Conservation (phyloP, 352 stramenopile species). For the Phytophthora litchii region DNA sequence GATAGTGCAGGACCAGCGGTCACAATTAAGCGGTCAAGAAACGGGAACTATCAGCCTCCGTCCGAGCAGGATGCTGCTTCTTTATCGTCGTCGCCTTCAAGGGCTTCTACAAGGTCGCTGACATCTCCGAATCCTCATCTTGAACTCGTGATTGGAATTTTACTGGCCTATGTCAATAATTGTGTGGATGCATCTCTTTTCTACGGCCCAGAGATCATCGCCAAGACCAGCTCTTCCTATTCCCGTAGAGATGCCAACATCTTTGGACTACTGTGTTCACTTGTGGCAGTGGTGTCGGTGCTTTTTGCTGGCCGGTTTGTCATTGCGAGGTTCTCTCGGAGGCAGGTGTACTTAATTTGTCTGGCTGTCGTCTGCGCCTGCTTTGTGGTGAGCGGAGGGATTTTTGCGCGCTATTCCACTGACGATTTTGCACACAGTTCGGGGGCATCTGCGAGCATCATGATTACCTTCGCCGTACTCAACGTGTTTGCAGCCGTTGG, state of each 20-base stretch:
- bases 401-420: constrained; percentile 74
- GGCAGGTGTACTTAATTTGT: constrained; percentile 76
- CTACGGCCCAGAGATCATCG: constrained; percentile 85
- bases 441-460: constrained; percentile 54
- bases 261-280: constrained; percentile 71
- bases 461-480: constrained; percentile 71
- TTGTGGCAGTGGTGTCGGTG: constrained; percentile 74
- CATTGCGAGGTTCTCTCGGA: constrained; percentile 68
- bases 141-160: constrained; percentile 77
- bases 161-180: constrained; percentile 89
- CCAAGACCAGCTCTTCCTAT: constrained; percentile 64
- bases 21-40: constrained; percentile 23
- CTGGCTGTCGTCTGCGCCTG: constrained; percentile 69
- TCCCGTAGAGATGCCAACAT: constrained; percentile 73
- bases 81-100: constrained; percentile 19
- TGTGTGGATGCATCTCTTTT: constrained; percentile 89
- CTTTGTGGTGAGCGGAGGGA: constrained; percentile 66
- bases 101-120: constrained; percentile 1
- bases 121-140: constrained; percentile 38
- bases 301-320: constrained; percentile 70
- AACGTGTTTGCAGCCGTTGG: constrained; percentile 80
- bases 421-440: constrained; percentile 61
- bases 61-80: constrained; percentile 15
- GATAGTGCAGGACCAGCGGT: constrained; percentile 15
- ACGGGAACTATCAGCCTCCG: constrained; percentile 26